These are phyloP conservation scores for Pyricularia sp. DNA, from an alignment of 2,329 filamentous ascomycete genomes.

Conservation along the genomic window DNA sequence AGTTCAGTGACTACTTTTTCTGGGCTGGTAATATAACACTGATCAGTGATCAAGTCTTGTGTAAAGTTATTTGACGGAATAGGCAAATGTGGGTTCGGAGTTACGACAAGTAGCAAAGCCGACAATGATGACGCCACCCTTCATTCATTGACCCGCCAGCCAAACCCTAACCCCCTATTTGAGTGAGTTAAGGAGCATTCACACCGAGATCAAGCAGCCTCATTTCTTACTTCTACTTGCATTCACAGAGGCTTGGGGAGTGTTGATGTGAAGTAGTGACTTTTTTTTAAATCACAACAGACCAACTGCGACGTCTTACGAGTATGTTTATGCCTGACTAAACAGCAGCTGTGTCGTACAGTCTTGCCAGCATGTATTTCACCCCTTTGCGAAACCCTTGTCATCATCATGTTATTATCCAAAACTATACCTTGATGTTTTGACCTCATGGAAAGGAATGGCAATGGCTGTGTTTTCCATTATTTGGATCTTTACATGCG, in stretches of 20 bases:
- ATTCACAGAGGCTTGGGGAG: too few species aligned
- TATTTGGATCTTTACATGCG: not conserved
- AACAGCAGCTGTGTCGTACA: not conserved
- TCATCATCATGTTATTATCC: not conserved
- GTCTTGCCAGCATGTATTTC: not conserved
- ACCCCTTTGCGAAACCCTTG: not conserved
- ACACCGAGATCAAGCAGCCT: too few species aligned
- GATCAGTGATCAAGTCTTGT: not conserved
- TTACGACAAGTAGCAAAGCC: slow-evolving; percentile 1
- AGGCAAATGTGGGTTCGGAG: not conserved
- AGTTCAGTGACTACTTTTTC: not conserved
- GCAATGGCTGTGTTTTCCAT: too few species aligned
- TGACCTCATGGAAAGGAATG: too few species aligned
- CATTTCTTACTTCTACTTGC: too few species aligned
- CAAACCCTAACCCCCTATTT: not conserved
- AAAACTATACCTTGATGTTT: too few species aligned
- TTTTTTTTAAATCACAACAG: too few species aligned
- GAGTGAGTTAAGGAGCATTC: too few species aligned
- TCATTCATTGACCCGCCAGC: not conserved
- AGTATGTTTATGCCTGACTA: not conserved
- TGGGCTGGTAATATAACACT: not conserved
- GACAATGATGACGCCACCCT: not conserved
- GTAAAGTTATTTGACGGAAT: not conserved
- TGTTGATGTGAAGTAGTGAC: too few species aligned
- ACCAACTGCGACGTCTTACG: not conserved